phyloP scores from a whole-genome alignment of 106 monocot species.

The Hemerocallis citrina region DNA sequence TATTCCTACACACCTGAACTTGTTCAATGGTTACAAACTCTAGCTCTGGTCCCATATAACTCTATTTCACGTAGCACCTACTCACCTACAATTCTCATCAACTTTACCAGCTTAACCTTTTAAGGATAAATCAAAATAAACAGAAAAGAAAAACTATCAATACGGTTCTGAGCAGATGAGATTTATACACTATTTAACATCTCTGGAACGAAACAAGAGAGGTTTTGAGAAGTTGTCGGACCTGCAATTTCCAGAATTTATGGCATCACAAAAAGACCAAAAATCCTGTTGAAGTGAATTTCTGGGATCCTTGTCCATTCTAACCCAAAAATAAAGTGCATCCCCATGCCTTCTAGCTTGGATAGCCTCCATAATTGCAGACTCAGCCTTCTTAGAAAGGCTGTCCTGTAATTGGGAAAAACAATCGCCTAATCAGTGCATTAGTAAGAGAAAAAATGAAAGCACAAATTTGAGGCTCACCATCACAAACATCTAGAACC shows the following conservation, averaged over 20 bases:
- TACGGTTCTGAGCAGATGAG: no score
- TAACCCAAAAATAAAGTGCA: conserved; percentile 85
- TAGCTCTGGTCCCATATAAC: no score
- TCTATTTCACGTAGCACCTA: no score
- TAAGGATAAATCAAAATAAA: no score
- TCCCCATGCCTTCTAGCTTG: conserved; percentile 67
- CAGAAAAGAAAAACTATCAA: no score
- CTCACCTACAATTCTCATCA: no score
- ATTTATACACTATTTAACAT: background rate
- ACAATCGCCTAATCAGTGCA: background rate
- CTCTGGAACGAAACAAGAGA: background rate
- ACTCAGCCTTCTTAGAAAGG: conserved; percentile 75
- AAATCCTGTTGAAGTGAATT: conserved; percentile 57
- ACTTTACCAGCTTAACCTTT: no score
- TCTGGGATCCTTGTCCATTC: conserved; percentile 83
- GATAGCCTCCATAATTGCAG: conserved; percentile 50
- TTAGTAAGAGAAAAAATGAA: background rate
- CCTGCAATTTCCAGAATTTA: conserved; percentile 99
- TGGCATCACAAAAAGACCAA: conserved; percentile 96
- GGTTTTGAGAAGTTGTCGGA: conserved; percentile 7
- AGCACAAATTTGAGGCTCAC: background rate
- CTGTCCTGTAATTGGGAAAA: conserved; percentile 28
- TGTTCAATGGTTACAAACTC: no score
- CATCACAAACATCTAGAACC: background rate
- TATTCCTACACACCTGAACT: no score